A percentile compares a stretch with the other conserved stretches of the same genome.
Evolutionary conservation across 2,329 filamentous ascomycete species (phyloP).

Genomic region (Paracoccidioides lutzii): DNA sequence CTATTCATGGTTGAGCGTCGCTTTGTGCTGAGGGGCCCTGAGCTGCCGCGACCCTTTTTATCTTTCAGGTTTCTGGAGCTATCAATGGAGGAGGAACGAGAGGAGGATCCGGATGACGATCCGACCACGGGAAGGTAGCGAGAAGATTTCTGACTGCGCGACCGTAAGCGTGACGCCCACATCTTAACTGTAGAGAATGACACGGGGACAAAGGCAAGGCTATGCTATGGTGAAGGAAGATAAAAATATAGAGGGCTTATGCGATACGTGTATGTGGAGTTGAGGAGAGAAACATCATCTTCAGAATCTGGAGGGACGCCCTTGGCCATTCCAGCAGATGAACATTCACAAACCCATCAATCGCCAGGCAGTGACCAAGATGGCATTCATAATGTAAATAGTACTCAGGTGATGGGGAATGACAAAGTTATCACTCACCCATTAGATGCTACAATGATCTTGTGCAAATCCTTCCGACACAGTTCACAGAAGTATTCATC

Average conservation of each 20-base stretch:
- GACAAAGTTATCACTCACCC: constrained; percentile 51
- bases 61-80: constrained; percentile 28
- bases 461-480: constrained; percentile 84
- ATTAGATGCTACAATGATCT: constrained; percentile 63
- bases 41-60: constrained; percentile 37
- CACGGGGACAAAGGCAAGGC: neutral
- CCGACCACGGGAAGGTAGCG: constrained; percentile 49
- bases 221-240: neutral
- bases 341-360: neutral
- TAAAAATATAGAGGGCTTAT: neutral
- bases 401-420: neutral
- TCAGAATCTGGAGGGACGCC: neutral
- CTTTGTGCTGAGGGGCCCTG: constrained; percentile 53
- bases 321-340: neutral
- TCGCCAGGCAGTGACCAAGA: constrained; percentile 1
- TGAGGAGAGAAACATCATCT: neutral
- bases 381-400: neutral
- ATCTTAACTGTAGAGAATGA: constrained; percentile 4
- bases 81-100: constrained; percentile 31
- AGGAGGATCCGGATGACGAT: constrained; percentile 32
- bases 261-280: neutral
- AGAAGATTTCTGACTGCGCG: constrained; percentile 46
- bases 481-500: constrained; percentile 98
- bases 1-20: constrained; percentile 96
- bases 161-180: constrained; percentile 20